These are phyloP conservation scores for Mycena rosella DNA, from an alignment of 768 basidiomycete genomes.

Conservation along the genomic window DNA sequence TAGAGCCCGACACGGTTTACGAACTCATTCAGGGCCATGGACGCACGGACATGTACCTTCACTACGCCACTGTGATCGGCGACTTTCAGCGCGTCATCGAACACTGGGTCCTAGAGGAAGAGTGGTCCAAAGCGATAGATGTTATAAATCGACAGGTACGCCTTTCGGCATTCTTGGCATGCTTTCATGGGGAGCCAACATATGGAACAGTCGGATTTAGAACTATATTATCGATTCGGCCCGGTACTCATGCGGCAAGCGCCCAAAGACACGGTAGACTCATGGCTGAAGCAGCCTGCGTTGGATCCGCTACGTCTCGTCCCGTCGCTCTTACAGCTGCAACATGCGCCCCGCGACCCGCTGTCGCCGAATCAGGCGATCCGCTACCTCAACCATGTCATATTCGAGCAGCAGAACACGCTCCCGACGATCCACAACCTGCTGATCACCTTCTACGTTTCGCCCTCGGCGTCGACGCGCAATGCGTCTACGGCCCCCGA, in stretches of 20 bases:
- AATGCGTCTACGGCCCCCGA: slow-evolving; percentile 38
- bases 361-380: slow-evolving; percentile 87
- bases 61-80: slow-evolving; percentile 85
- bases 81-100: slow-evolving; percentile 90
- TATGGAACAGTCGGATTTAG: slow-evolving; percentile 74
- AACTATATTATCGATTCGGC: slow-evolving; percentile 94
- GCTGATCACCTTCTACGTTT: slow-evolving; percentile 87
- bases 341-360: slow-evolving; percentile 79
- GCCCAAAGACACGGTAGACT: slow-evolving; percentile 92
- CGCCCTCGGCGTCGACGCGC: slow-evolving; percentile 52
- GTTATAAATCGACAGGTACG: slow-evolving; percentile 90
- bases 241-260: slow-evolving; percentile 88
- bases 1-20: slow-evolving; percentile 89
- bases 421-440: slow-evolving; percentile 95
- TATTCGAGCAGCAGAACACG: slow-evolving; percentile 85
- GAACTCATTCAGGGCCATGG: slow-evolving; percentile 96
- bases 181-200: slow-evolving; percentile 18
- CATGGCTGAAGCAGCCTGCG: slow-evolving; percentile 87
- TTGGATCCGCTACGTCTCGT: slow-evolving; percentile 89
- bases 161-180: neutral
- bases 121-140: slow-evolving; percentile 92
- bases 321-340: slow-evolving; percentile 87
- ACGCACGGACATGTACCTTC: slow-evolving; percentile 90
- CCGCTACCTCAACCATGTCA: slow-evolving; percentile 87
- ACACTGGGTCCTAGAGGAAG: slow-evolving; percentile 93